A percentile compares a stretch with the other conserved stretches of the same genome.
Conservation (phyloP, 768 basidiomycete genomes). For the Termitomyces sp. region DNA sequence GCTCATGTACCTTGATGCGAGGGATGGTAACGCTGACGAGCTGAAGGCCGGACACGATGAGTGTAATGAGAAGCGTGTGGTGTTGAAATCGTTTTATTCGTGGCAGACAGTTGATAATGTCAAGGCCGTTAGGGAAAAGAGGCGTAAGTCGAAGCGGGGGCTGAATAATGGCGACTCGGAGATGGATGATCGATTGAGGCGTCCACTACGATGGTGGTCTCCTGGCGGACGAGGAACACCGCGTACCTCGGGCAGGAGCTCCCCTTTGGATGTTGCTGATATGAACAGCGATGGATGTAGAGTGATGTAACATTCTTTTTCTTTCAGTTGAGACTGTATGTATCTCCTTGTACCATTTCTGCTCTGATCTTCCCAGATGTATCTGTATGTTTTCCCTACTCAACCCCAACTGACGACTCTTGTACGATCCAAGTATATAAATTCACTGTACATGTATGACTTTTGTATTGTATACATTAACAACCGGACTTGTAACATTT, state of each 20-base stretch:
- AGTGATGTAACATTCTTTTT: slow-evolving; percentile 49
- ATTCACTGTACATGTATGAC: neutral
- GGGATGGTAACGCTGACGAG: slow-evolving; percentile 58
- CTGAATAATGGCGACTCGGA: slow-evolving; percentile 28
- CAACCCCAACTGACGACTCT: neutral
- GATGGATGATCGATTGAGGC: slow-evolving; percentile 15
- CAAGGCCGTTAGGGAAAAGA: slow-evolving; percentile 57
- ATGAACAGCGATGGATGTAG: slow-evolving; percentile 58
- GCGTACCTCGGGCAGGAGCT: slow-evolving; percentile 35
- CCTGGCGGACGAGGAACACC: slow-evolving; percentile 36
- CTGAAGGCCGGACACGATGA: slow-evolving; percentile 74
- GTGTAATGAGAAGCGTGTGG: slow-evolving; percentile 66
- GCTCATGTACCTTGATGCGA: slow-evolving; percentile 63
- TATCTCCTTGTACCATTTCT: slow-evolving; percentile 6
- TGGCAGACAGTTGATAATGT: slow-evolving; percentile 87
- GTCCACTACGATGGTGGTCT: slow-evolving; percentile 47
- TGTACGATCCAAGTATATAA: neutral
- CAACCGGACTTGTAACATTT: neutral
- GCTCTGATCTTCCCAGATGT: slow-evolving; percentile 12
- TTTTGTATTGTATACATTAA: slow-evolving; percentile 1
- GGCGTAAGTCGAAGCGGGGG: slow-evolving; percentile 47
- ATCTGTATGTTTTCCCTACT: neutral
- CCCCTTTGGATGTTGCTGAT: slow-evolving; percentile 42
- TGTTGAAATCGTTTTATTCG: slow-evolving; percentile 79
- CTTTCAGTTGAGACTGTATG: neutral